Percentiles rank a stretch among this genome's conserved stretches.
phyloP scores from a whole-genome alignment of 1,284 basidiomycete species.

The Papiliotrema flavescens region DNA sequence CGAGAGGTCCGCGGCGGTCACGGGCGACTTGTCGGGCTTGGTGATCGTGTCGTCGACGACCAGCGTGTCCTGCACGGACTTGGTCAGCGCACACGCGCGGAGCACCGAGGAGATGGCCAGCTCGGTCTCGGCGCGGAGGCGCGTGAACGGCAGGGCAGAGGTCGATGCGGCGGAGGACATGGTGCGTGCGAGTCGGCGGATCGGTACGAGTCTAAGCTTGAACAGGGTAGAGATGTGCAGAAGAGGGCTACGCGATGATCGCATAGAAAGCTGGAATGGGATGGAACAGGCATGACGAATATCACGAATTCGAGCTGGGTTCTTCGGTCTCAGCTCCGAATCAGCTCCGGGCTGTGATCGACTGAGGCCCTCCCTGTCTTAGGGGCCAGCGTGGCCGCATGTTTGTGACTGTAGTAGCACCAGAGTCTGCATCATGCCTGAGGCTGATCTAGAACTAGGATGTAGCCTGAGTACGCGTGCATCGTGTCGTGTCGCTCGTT shows the following conservation, averaged over 20 bases:
- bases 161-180: slow-evolving; percentile 4
- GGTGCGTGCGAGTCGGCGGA: not conserved
- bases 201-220: too few species aligned
- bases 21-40: slow-evolving; percentile 93
- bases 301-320: too few species aligned
- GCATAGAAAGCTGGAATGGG: not conserved
- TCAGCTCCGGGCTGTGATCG: too few species aligned
- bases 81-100: slow-evolving; percentile 73
- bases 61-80: slow-evolving; percentile 81
- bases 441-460: too few species aligned
- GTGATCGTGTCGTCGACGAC: slow-evolving; percentile 81
- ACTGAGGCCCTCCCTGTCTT: too few species aligned
- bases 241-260: not conserved
- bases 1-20: slow-evolving; percentile 89
- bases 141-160: slow-evolving; percentile 38
- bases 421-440: too few species aligned
- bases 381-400: too few species aligned
- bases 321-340: too few species aligned
- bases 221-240: too few species aligned
- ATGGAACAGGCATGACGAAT: not conserved
- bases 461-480: not conserved
- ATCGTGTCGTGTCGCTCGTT: not conserved
- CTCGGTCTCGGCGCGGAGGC: slow-evolving; percentile 44
- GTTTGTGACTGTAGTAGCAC: too few species aligned
- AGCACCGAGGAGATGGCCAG: slow-evolving; percentile 87